Percentiles rank a stretch among this genome's conserved stretches.
Conservation (phyloP, 306 rosid species). For the Prosopis cineraria region DNA sequence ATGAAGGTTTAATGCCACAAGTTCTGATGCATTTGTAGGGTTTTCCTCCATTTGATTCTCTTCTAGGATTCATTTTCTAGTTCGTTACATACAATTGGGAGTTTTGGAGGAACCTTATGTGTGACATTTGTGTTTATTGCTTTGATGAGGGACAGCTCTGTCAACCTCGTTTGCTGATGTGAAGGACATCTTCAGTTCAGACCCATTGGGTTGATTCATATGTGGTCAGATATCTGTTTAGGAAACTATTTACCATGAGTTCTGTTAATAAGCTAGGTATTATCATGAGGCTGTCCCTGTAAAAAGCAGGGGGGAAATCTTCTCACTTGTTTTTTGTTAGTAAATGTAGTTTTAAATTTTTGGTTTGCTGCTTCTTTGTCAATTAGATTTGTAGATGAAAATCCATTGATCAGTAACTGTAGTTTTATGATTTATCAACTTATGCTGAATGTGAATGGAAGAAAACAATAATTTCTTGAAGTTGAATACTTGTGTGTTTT, state of each 20-base stretch:
- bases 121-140: slow-evolving; percentile 14
- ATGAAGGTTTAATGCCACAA: slow-evolving; percentile 9
- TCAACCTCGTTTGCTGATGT: not conserved
- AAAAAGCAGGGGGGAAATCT: not conserved
- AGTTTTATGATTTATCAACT: not conserved
- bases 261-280: not conserved
- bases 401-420: not conserved
- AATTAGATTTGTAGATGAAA: slow-evolving; percentile 31
- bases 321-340: not conserved
- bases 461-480: slow-evolving; percentile 25
- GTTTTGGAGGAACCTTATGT: slow-evolving; percentile 20
- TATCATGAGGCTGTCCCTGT: slow-evolving; percentile 3
- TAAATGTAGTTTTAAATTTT: slow-evolving; percentile 18
- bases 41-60: slow-evolving; percentile 10
- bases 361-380: slow-evolving; percentile 27
- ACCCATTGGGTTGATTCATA: slow-evolving; percentile 12
- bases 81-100: slow-evolving; percentile 17
- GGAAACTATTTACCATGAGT: slow-evolving; percentile 25
- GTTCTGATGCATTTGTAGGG: slow-evolving; percentile 3
- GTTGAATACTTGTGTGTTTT: slow-evolving; percentile 1
- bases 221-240: slow-evolving; percentile 25
- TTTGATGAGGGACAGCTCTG: not conserved
- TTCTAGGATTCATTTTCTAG: slow-evolving; percentile 9
- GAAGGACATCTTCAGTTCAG: slow-evolving; percentile 21
- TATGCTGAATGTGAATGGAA: not conserved